Conservation (phyloP, 208 protist genomes). For the Angomonas deanei region DNA sequence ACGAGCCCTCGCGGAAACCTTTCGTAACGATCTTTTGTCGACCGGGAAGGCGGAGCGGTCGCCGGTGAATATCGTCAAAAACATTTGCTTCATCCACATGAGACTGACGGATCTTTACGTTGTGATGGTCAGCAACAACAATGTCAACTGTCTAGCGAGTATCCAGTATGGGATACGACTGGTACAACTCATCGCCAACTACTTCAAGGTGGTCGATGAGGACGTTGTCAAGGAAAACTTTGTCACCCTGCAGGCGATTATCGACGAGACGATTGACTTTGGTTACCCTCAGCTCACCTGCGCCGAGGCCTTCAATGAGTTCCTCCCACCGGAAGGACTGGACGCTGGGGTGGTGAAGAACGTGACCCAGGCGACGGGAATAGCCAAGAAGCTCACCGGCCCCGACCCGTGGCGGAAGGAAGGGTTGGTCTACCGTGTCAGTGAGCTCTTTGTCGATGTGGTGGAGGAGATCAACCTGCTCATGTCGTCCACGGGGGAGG, state of each 20-base stretch:
- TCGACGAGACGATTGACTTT: slow-evolving; percentile 98
- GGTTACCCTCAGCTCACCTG: slow-evolving; percentile 96
- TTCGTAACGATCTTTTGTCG: slow-evolving; percentile 80
- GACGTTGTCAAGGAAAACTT: slow-evolving; percentile 95
- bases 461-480: slow-evolving; percentile 96
- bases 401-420: slow-evolving; percentile 90
- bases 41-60: slow-evolving; percentile 60
- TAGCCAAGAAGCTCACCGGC: slow-evolving; percentile 89
- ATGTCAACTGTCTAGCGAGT: slow-evolving; percentile 88
- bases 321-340: slow-evolving; percentile 80
- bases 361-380: slow-evolving; percentile 28
- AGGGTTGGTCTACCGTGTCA: slow-evolving; percentile 93
- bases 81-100: slow-evolving; percentile 89
- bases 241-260: slow-evolving; percentile 95
- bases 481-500: slow-evolving; percentile 86
- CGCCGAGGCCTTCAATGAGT: slow-evolving; percentile 82
- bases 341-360: slow-evolving; percentile 42
- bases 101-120: slow-evolving; percentile 90
- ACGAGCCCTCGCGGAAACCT: slow-evolving; percentile 77
- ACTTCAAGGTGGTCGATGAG: slow-evolving; percentile 92
- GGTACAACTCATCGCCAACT: slow-evolving; percentile 84
- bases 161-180: slow-evolving; percentile 84
- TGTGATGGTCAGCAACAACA: slow-evolving; percentile 88
- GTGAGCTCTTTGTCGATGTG: slow-evolving; percentile 99
- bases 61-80: slow-evolving; percentile 88